Base-by-base conservation (phyloP, 805 yeast genomes). In the Soucietia sequanensis region DNA sequence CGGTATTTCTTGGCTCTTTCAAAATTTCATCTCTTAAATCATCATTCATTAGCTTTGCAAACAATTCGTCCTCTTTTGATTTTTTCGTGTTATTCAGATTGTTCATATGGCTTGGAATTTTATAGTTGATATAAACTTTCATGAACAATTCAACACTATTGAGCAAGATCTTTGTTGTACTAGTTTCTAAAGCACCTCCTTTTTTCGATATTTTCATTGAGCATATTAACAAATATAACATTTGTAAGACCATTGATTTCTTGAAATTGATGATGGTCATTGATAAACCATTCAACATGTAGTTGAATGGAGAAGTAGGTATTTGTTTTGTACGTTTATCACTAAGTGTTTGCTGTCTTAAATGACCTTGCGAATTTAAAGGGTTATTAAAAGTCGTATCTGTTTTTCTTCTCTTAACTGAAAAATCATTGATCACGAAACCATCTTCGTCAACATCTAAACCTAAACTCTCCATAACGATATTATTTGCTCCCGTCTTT, bases 361-460 rank as follows among this genome's bases (percentile, higher is more conserved):
- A n/a, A 4, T 25, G n/a, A n/a, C 37, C 28, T 15, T 36, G 28
- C 22, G 31, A 27, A 12, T 30, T 32, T 6, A 12, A 5, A 7
- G 27, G 6, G 17, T 24, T 21, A 12, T 12, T 12, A 15, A n/a
- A 4, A 12, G 19, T 18, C n/a, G n/a, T 13, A 4, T 17, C 30
- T 11, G 30, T 14, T 37, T 51, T 54, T 31, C 64, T 52, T 33
- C 70, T 47, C 43, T 65, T 66, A 3, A 59, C 69, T 6, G 65
- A 60, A 41, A 66, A 67, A 47, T 67, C 72, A 39, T 68, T 68
- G 11, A 67, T 65, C 5, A 68, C 66, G 46, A 65, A 65, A 16
- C 74, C 74, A 42, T 67, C 73, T 30, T 68, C 72, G 38, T 68
- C 70, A 13, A 64, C 60, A 44, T 65, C 70, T 19, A 66, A 40